Conservation (phyloP, 2,329 filamentous ascomycete genomes). For the Geosmithia putterillii region DNA sequence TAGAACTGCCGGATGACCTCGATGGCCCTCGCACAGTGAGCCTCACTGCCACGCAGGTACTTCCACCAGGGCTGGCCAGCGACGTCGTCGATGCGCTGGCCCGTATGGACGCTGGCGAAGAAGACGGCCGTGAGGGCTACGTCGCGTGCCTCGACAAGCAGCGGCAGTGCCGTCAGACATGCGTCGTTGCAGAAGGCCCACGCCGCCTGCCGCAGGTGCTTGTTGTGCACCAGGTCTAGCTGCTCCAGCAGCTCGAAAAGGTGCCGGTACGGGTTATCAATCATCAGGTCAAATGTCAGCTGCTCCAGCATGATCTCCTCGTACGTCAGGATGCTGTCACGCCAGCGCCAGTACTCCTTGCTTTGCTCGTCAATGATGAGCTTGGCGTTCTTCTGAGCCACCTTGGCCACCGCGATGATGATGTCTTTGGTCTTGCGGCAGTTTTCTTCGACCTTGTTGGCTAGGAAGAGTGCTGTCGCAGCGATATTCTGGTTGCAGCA, state of each 20-base stretch:
- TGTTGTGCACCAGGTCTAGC: conserved; percentile 66
- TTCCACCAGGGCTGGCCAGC: conserved; percentile 81
- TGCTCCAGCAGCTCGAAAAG: conserved; percentile 71
- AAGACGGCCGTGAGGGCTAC: conserved; percentile 81
- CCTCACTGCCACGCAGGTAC: conserved; percentile 57
- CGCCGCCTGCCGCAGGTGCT: conserved; percentile 68
- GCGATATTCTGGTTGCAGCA: conserved; percentile 54
- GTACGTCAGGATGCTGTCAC: conserved; percentile 82
- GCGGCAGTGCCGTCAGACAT: conserved; percentile 70
- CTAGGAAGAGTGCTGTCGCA: conserved; percentile 82
- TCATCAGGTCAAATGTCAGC: conserved; percentile 85
- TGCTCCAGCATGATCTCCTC: conserved; percentile 88
- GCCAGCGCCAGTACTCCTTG: conserved; percentile 97
- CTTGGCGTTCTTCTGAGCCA: conserved; percentile 87
- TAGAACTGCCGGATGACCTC: conserved; percentile 63
- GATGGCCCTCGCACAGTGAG: conserved; percentile 60
- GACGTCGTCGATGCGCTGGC: conserved; percentile 64
- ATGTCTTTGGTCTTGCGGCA: conserved; percentile 92
- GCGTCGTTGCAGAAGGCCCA: conserved; percentile 95
- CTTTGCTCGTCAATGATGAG: conserved; percentile 90
- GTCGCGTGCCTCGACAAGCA: conserved; percentile 66
- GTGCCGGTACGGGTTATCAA: conserved; percentile 77
- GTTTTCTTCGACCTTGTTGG: conserved; percentile 95
- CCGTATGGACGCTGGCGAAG: conserved; percentile 66
- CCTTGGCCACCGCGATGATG: conserved; percentile 84